Conservation (phyloP, 169 alveolate species). For the Plasmodium knowlesi region DNA sequence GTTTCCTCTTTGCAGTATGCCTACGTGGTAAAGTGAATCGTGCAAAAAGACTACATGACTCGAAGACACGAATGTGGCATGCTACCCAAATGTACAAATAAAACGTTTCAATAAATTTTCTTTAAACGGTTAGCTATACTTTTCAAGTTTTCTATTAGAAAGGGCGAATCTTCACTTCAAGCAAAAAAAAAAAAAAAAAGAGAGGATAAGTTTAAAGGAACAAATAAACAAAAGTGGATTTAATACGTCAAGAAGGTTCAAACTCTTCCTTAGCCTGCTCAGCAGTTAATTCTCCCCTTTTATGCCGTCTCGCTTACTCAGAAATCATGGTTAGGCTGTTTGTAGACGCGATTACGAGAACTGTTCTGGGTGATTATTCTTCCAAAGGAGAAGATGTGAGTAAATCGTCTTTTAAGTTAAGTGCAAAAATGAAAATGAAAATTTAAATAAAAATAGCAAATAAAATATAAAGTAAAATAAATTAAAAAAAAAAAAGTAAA, state of each 20-base stretch:
- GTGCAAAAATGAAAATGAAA: not conserved
- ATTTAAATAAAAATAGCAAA: not conserved
- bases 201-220: not conserved
- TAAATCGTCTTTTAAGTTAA: slow-evolving; percentile 2
- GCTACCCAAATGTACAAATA: not conserved
- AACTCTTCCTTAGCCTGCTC: not conserved
- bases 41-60: not conserved
- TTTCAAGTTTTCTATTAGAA: slow-evolving; percentile 39
- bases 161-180: slow-evolving; percentile 64
- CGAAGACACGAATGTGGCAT: not conserved
- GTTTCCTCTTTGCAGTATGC: slow-evolving; percentile 11
- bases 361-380: not conserved
- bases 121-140: slow-evolving; percentile 20
- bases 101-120: not conserved
- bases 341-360: slow-evolving; percentile 5
- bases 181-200: not conserved
- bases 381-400: slow-evolving; percentile 1
- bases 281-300: not conserved
- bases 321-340: not conserved
- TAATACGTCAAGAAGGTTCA: not conserved
- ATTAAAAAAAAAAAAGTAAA: slow-evolving; percentile 9
- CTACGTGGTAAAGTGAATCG: slow-evolving; percentile 23
- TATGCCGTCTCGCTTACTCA: not conserved
- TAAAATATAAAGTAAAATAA: not conserved
- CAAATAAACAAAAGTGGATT: not conserved